Conservation (phyloP, 2,329 filamentous ascomycete species). For the Ascochyta pisi region DNA sequence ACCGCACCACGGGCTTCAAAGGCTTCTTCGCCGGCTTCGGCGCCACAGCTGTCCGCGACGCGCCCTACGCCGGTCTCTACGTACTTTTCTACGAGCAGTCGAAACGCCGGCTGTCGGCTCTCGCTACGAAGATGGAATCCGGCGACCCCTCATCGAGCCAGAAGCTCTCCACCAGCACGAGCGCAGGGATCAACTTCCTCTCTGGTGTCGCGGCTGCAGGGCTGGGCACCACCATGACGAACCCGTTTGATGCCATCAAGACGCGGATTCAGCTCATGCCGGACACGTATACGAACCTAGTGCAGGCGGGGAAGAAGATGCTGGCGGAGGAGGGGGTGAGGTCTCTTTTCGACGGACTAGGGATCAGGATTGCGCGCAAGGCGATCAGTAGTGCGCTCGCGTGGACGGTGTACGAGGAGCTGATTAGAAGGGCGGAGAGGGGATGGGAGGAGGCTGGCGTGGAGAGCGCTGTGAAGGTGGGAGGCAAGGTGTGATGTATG, state of each 20-base stretch:
- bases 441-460: conserved; percentile 39
- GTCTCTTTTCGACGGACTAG: conserved; percentile 85
- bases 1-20: conserved; percentile 72
- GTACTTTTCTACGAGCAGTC: conserved; percentile 91
- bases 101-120: conserved; percentile 66
- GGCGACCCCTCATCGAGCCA: conserved; percentile 19
- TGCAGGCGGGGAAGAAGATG: conserved; percentile 79
- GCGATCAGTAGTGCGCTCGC: conserved; percentile 92
- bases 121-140: conserved; percentile 41
- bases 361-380: conserved; percentile 86
- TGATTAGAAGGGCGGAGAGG: conserved; percentile 75
- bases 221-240: conserved; percentile 85
- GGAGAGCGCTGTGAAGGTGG: conserved; percentile 32
- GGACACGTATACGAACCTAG: conserved; percentile 79
- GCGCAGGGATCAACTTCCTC: conserved; percentile 80
- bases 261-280: conserved; percentile 93
- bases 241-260: conserved; percentile 97
- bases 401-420: conserved; percentile 96
- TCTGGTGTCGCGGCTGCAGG: conserved; percentile 83
- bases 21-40: conserved; percentile 96
- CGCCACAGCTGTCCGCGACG: conserved; percentile 89
- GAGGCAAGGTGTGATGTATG: conserved; percentile 7
- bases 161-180: conserved; percentile 47
- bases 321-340: conserved; percentile 78
- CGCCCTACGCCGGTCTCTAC: conserved; percentile 95